These are phyloP conservation scores for Sphagnum contortum DNA, from an alignment of 225 moss, liverwort and hornwort species.

Conservation along the genomic window DNA sequence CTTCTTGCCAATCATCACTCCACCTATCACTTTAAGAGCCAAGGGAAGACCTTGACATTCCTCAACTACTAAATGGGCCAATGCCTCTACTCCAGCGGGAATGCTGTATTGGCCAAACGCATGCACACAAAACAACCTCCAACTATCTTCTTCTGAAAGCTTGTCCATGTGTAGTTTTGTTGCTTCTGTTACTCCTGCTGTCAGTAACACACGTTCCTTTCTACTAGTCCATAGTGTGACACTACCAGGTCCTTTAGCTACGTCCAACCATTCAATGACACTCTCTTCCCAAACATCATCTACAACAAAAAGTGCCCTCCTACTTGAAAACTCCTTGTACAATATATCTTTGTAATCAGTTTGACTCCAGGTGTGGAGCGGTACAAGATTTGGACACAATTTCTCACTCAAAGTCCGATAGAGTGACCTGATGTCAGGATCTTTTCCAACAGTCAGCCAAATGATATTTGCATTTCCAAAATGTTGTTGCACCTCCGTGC, in stretches of 20 bases:
- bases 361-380: background rate
- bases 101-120: conserved; percentile 7
- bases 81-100: background rate
- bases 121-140: conserved; percentile 10
- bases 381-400: background rate
- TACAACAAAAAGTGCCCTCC: conserved; percentile 1
- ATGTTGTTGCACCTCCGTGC: conserved; percentile 2
- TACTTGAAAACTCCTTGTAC: background rate
- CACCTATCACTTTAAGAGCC: conserved; percentile 15
- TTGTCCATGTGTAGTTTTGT: too few relatives aligned
- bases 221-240: conserved; percentile 5
- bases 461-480: background rate
- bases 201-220: background rate
- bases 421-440: background rate
- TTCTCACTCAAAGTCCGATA: background rate
- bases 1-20: conserved; percentile 4
- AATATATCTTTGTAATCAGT: background rate
- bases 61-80: conserved; percentile 1
- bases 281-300: conserved; percentile 9
- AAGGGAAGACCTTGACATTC: conserved; percentile 26
- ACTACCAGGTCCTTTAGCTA: conserved; percentile 8
- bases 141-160: conserved; percentile 4
- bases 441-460: conserved; percentile 2
- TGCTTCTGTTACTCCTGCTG: background rate
- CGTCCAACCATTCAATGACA: conserved; percentile 5